Conservation (phyloP, 208 protist species). For the Trichomonas tenax region DNA sequence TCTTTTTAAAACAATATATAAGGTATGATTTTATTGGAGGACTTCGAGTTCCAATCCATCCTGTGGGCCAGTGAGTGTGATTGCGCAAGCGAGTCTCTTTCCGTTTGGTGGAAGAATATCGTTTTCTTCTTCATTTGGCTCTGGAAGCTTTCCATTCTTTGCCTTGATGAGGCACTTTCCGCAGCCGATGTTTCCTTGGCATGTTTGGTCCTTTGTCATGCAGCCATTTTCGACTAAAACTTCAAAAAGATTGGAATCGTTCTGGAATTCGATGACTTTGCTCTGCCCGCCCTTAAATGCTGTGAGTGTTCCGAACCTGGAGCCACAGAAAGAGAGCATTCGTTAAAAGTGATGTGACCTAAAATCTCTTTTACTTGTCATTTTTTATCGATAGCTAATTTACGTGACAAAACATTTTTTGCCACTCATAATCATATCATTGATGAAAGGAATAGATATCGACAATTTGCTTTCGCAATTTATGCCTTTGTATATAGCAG, state of each 20-base stretch:
- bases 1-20: too few relatives aligned
- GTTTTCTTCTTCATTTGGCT: not conserved
- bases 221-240: not conserved
- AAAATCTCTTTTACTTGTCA: too few relatives aligned
- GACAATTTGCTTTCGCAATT: too few relatives aligned
- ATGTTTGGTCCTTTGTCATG: not conserved
- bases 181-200: not conserved
- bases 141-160: not conserved
- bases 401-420: too few relatives aligned
- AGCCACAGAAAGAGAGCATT: not conserved
- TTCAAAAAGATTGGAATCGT: not conserved
- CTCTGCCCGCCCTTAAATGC: not conserved
- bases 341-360: not conserved
- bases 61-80: not conserved
- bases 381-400: too few relatives aligned
- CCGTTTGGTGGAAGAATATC: not conserved
- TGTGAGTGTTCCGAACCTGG: not conserved
- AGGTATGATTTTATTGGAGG: not conserved
- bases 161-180: not conserved
- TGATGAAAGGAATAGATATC: too few relatives aligned
- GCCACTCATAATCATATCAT: too few relatives aligned
- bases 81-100: not conserved
- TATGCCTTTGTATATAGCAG: too few relatives aligned
- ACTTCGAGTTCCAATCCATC: not conserved
- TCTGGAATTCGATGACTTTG: not conserved